Evolutionary conservation across 352 stramenopile species (phyloP), one percentile per base, ranked within the genome.

Genomic region (Globisporangium emineosum): DNA sequence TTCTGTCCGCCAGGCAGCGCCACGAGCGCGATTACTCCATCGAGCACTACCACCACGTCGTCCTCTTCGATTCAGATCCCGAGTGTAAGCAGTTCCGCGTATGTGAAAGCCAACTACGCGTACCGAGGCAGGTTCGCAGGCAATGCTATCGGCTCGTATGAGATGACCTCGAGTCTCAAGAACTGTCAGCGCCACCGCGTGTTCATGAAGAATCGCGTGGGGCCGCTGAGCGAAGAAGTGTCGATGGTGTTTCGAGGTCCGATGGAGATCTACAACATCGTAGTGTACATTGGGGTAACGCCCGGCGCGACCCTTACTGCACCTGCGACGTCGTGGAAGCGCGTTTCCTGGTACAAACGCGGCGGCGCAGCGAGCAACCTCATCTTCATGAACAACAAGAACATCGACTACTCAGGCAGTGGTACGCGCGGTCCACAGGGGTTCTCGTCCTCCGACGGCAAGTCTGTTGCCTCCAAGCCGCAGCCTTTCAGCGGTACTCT

Each of bases 311-410:
- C 45, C 21, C 23, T 25, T 21, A 45, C 45, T 19, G 15, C 35
- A 1, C 12, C 58, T 17, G 54, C 43, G 21, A 68, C 52, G 30
- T 61, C 71, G 29, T 90, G 79, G 79, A 67, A 56, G 3, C 69
- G 71, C 9, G 78, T 85, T 10, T 92, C 83, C 15, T 88, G 64
- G 17, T 92, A 86, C 72, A 75, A 57, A 1, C 64, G 73, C 19
- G 49, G 67, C 33, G 66, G 68, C 29, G 63, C 60, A 7, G 70
- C 68, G 1, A 71, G 76, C 5, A 92, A 92, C 69, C 57, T 92
- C 17, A 64, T 84, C 13, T 92, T 92, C 66, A 76, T 92, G 76
- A 87, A 87, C 78, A 92, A 92, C 72, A 78, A 76, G 72, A 90
- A 90, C 67, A 67, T 89, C 10, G 83, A 90, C 65, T 91, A 86